Base-by-base conservation (phyloP, 2,329 filamentous ascomycete species). In the Leptographium procerum region DNA sequence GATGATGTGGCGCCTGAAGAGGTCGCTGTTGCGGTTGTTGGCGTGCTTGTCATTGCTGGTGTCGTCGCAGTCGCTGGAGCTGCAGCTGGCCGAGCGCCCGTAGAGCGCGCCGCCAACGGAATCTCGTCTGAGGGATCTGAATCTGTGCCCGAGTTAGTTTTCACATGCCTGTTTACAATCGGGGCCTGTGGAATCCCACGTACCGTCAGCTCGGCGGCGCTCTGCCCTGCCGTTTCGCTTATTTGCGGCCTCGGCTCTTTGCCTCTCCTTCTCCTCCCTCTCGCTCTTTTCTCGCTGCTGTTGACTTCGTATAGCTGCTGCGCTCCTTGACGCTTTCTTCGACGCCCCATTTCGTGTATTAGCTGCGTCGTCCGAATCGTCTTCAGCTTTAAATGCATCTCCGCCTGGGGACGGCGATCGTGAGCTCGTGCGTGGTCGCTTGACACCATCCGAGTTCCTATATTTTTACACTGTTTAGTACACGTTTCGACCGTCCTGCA, bases 181-280 rank as follows among this genome's bases (percentile, higher is more conserved):
- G 58, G 57, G 62, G 58, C 47, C 43, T 33, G 28, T 24, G 47
- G 45, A 19, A 24, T 28, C 36, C 26, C 19, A 65, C 75, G 67
- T 77, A 91, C 90, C 90, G 67, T 96, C 91, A 64, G 80, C 86
- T 69, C 89, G 85, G 65, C 91, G 83, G 62, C 89, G 82, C 64
- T 94, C 91, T 48, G 88, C 85, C 58, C 90, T 83, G 55, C 87
- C 88, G 76, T 92, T 94, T 61, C 91, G 82, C 69, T 91, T 88
- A 65, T 80, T 89, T 28, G 85, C 84, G 36, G 87, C 85, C 68
- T 96, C 91, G 33, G 82, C 79, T 58, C 86, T 81, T 64, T 86
- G 84, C 52, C 82, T 77, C 65, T 95, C 90, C 57, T 83, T 83
- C 63, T 95, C 89, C 65, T 89, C 87, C 60, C 82, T 82, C 61